Evolutionary conservation across 495 filamentous ascomycete genomes (phyloP).

Genomic region (Penicillium arizonense): DNA sequence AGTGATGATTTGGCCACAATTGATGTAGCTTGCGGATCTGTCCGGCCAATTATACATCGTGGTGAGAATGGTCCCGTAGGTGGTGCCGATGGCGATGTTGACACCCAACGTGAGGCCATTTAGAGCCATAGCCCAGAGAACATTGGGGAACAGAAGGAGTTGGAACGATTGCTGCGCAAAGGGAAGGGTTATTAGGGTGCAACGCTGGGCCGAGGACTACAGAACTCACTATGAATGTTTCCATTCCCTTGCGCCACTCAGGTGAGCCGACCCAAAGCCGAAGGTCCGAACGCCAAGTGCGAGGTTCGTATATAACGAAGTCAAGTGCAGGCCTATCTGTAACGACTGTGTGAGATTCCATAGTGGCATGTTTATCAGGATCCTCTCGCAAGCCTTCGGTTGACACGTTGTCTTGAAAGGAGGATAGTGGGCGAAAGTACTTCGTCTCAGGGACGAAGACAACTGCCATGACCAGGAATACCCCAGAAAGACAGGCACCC

Average conservation of each 20-base stretch:
- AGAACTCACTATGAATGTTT: constrained; percentile 18
- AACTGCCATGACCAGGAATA: constrained; percentile 56
- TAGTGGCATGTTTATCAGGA: too few species aligned
- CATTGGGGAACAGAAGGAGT: constrained; percentile 37
- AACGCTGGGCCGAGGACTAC: too few species aligned
- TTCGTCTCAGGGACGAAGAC: constrained; percentile 71
- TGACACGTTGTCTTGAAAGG: constrained; percentile 20
- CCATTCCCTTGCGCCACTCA: constrained; percentile 24
- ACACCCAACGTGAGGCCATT: constrained; percentile 37
- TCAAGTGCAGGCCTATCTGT: constrained; percentile 27
- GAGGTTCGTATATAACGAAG: constrained; percentile 17
- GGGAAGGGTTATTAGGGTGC: too few species aligned
- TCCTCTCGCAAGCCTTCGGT: not conserved
- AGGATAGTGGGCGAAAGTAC: constrained; percentile 24
- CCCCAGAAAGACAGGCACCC: constrained; percentile 23
- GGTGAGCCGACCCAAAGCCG: constrained; percentile 29
- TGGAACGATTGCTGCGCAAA: constrained; percentile 3
- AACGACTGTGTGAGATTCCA: not conserved
- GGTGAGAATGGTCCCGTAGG: constrained; percentile 33
- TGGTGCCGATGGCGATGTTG: constrained; percentile 38
- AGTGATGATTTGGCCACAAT: constrained; percentile 30
- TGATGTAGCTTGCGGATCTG: constrained; percentile 30
- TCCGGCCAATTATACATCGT: constrained; percentile 35
- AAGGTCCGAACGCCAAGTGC: constrained; percentile 26
- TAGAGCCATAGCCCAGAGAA: constrained; percentile 37